Percentiles rank a stretch among this genome's conserved stretches.
phyloP scores from a whole-genome alignment of 2,329 filamentous ascomycete species.

The Sarocladiaceae sp. region DNA sequence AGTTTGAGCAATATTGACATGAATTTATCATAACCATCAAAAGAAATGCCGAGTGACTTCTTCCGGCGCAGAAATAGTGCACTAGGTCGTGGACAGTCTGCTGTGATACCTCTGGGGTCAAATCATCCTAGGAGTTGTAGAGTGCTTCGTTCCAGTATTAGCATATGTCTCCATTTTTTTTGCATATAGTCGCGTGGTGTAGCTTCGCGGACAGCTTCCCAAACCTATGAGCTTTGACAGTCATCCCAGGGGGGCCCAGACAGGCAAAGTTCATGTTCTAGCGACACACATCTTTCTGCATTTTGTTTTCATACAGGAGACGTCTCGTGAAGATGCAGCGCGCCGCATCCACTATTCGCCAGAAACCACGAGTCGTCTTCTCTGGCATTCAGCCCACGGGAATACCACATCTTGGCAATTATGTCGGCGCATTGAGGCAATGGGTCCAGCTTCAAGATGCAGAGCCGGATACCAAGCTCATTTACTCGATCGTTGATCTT shows the following conservation, averaged over 20 bases:
- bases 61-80: too few relatives aligned
- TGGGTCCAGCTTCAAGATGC: conserved; percentile 77
- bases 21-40: too few relatives aligned
- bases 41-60: too few relatives aligned
- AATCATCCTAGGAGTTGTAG: too few relatives aligned
- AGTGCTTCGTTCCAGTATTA: neutral
- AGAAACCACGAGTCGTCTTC: conserved; percentile 60
- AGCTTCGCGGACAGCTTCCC: neutral
- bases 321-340: neutral
- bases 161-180: conserved; percentile 3
- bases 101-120: too few relatives aligned
- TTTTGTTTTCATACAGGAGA: neutral
- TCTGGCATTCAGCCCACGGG: conserved; percentile 97
- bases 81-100: too few relatives aligned
- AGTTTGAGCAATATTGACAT: neutral
- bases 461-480: conserved; percentile 54
- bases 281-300: neutral
- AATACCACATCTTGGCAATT: conserved; percentile 91
- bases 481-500: conserved; percentile 89
- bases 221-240: neutral
- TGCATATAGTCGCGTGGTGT: neutral
- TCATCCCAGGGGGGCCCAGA: too few relatives aligned
- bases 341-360: conserved; percentile 1
- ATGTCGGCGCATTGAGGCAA: conserved; percentile 80
- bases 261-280: neutral